A percentile compares a stretch with the other conserved stretches of the same genome.
Evolutionary conservation across 345 rosid genomes (phyloP).

Genomic region (Gossypium anomalum): DNA sequence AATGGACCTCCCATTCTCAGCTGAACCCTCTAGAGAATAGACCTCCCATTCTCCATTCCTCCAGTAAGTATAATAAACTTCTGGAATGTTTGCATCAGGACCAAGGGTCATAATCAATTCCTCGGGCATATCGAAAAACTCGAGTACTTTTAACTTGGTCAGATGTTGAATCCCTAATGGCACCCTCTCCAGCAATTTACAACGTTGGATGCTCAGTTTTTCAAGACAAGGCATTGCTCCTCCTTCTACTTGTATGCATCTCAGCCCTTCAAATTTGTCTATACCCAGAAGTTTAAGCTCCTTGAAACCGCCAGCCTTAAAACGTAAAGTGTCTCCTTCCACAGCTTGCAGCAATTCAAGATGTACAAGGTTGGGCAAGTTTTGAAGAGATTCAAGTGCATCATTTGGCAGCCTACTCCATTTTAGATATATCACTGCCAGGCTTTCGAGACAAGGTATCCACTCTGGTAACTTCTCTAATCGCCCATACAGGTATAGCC

Average conservation of each 20-base stretch:
- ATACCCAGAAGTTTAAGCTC: constrained; percentile 28
- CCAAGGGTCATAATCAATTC: constrained; percentile 12
- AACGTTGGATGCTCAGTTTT: constrained; percentile 23
- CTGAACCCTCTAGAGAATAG: constrained; percentile 18
- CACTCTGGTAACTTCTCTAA: constrained; percentile 21
- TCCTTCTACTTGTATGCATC: constrained; percentile 8
- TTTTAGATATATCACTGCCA: constrained; percentile 14
- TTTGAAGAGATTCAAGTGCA: constrained; percentile 17
- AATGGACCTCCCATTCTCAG: neutral
- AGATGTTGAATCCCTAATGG: constrained; percentile 33
- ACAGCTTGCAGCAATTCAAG: constrained; percentile 31
- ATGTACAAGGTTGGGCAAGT: constrained; percentile 24
- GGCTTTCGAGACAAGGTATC: constrained; percentile 13
- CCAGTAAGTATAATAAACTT: constrained; percentile 28
- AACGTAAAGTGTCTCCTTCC: constrained; percentile 19
- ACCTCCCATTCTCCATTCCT: constrained; percentile 33
- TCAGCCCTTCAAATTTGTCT: constrained; percentile 25
- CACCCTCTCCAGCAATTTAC: constrained; percentile 24
- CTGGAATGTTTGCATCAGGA: constrained; percentile 25
- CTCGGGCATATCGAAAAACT: constrained; percentile 30
- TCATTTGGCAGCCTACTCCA: constrained; percentile 9
- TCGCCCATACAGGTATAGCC: constrained; percentile 17
- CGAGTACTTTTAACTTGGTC: constrained; percentile 20
- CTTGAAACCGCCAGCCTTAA: constrained; percentile 27
- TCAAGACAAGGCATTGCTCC: constrained; percentile 32